Evolutionary conservation across 2,329 filamentous ascomycete genomes (phyloP).

Genomic region (Mycosphaerella sp.): DNA sequence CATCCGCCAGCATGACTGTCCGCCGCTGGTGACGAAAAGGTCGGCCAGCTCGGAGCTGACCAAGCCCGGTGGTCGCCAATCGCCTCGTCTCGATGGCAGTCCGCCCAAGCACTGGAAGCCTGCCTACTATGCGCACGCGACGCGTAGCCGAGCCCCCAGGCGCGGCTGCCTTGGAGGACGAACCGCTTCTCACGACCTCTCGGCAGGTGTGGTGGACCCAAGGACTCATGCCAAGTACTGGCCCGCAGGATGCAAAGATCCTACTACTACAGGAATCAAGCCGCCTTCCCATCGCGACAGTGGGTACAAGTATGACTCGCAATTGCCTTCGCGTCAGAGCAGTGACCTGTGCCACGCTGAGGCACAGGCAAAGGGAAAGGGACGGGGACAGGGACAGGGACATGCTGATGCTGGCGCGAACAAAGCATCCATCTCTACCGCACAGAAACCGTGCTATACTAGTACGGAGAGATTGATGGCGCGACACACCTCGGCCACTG

Average conservation of each 20-base stretch:
- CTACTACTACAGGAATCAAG: too few species aligned
- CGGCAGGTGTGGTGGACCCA: not conserved
- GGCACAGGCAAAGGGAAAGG: too few species aligned
- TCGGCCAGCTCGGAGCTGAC: conserved; percentile 6
- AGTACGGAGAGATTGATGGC: not conserved
- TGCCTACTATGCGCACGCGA: not conserved
- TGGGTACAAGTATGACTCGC: conserved; percentile 1
- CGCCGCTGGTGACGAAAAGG: conserved; percentile 3
- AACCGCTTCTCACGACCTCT: not conserved
- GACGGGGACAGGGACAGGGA: too few species aligned
- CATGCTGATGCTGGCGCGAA: not conserved
- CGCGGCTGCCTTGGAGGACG: not conserved
- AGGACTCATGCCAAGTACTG: not conserved
- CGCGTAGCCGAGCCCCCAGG: not conserved
- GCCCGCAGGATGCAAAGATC: not conserved
- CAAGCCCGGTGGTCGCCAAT: conserved; percentile 4
- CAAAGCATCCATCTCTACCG: not conserved
- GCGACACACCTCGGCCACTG: conserved; percentile 7
- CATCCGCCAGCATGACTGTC: not conserved
- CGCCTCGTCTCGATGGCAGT: conserved; percentile 1
- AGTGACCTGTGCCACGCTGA: not conserved
- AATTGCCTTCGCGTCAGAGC: conserved; percentile 4
- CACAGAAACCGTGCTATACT: too few species aligned
- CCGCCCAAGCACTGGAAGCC: conserved; percentile 2
- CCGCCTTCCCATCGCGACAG: not conserved